Evolutionary conservation across 2,329 filamentous ascomycete species (phyloP).

Genomic region (Scleromitrula shiraiana): DNA sequence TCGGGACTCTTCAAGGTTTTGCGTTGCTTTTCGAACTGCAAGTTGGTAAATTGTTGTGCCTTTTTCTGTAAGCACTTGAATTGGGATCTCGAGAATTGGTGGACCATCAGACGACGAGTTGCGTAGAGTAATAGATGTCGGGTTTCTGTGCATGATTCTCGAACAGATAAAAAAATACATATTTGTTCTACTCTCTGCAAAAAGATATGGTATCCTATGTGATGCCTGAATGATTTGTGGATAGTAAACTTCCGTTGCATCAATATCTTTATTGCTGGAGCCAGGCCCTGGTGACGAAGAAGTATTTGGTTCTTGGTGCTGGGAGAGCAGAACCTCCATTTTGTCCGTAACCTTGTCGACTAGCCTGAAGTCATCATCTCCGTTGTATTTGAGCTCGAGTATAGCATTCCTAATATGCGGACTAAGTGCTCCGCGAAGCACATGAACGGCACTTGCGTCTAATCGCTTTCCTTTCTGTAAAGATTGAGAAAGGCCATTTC

Average conservation of each 20-base stretch:
- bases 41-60: slow-evolving; percentile 60
- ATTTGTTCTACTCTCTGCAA: slow-evolving; percentile 56
- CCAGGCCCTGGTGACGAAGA: not conserved
- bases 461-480: slow-evolving; percentile 57
- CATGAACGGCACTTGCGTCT: slow-evolving; percentile 60
- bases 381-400: slow-evolving; percentile 53
- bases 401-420: slow-evolving; percentile 59
- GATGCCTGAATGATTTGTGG: slow-evolving; percentile 60
- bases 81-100: slow-evolving; percentile 55
- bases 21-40: slow-evolving; percentile 58
- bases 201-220: slow-evolving; percentile 53
- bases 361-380: slow-evolving; percentile 51
- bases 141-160: slow-evolving; percentile 34
- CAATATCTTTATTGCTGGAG: not conserved
- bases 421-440: slow-evolving; percentile 63
- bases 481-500: slow-evolving; percentile 52
- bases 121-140: slow-evolving; percentile 50
- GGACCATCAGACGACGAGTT: slow-evolving; percentile 50
- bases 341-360: slow-evolving; percentile 48
- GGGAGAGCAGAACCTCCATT: slow-evolving; percentile 32
- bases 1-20: slow-evolving; percentile 61
- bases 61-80: slow-evolving; percentile 39
- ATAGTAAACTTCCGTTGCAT: slow-evolving; percentile 35
- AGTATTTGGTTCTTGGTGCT: not conserved
- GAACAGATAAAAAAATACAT: slow-evolving; percentile 58